phyloP scores from a whole-genome alignment of 164 flowering plant genomes.

The Piper betle region DNA sequence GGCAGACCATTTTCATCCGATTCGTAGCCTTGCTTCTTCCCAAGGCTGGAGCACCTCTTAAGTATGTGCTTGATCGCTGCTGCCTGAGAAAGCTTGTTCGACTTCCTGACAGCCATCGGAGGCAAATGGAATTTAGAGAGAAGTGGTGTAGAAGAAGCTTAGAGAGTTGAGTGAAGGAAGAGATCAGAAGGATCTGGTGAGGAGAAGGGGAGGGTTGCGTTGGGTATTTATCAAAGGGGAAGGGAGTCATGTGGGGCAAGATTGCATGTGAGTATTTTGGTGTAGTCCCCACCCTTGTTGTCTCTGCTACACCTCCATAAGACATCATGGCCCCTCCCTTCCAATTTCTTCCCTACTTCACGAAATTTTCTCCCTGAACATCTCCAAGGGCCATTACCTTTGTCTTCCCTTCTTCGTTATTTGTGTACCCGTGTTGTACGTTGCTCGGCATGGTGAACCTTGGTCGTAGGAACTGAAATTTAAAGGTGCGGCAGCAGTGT shows the following conservation, averaged over 20 bases:
- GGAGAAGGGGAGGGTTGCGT: slow-evolving; percentile 7
- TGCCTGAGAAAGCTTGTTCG: slow-evolving; percentile 7
- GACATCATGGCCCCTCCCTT: slow-evolving; percentile 16
- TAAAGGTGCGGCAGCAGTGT: no score
- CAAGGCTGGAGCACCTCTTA: slow-evolving; percentile 15
- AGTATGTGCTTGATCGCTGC: slow-evolving; percentile 12
- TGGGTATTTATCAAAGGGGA: slow-evolving; percentile 27
- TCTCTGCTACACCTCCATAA: slow-evolving; percentile 27
- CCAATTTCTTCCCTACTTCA: neutral
- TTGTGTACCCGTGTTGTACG: no score
- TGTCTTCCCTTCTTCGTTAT: no score
- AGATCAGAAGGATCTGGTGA: neutral
- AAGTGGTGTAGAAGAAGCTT: neutral
- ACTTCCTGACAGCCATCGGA: slow-evolving; percentile 8
- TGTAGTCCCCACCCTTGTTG: slow-evolving; percentile 19
- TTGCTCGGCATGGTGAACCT: no score
- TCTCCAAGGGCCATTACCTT: no score
- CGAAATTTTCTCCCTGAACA: no score
- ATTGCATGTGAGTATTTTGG: slow-evolving; percentile 5
- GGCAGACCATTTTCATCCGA: slow-evolving; percentile 23
- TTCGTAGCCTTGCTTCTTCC: slow-evolving; percentile 8
- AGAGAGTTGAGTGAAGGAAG: neutral
- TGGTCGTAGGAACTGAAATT: no score
- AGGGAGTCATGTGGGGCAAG: slow-evolving; percentile 12
- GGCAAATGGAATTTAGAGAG: neutral